These are phyloP conservation scores for Patellaria atrata DNA, from an alignment of 495 filamentous ascomycete genomes.

Conservation along the genomic window DNA sequence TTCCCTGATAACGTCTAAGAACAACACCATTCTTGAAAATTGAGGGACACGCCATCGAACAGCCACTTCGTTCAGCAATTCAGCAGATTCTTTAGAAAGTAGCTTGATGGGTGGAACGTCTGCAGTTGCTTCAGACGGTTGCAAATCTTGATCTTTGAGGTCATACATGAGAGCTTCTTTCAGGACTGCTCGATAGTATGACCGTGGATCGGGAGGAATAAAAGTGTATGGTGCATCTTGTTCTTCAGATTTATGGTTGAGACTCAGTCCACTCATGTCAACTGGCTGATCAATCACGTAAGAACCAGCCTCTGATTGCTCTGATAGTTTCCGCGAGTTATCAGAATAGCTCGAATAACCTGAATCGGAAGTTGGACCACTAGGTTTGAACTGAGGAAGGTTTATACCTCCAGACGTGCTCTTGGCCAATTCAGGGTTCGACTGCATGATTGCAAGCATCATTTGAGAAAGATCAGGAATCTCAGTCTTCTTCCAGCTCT, in stretches of 20 bases:
- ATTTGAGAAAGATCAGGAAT: slow-evolving; percentile 72
- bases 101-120: slow-evolving; percentile 44
- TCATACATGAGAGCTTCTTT: slow-evolving; percentile 59
- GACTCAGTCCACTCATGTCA: slow-evolving; percentile 56
- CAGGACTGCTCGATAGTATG: slow-evolving; percentile 65
- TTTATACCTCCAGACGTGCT: slow-evolving; percentile 36
- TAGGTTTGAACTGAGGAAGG: slow-evolving; percentile 38
- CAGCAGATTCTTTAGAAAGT: slow-evolving; percentile 67
- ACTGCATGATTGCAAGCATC: slow-evolving; percentile 77
- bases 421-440: slow-evolving; percentile 75
- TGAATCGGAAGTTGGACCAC: slow-evolving; percentile 33
- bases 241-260: slow-evolving; percentile 41
- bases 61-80: slow-evolving; percentile 72
- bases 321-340: slow-evolving; percentile 39
- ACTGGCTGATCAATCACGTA: slow-evolving; percentile 65
- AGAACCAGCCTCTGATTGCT: slow-evolving; percentile 28
- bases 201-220: slow-evolving; percentile 73
- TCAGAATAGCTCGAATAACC: slow-evolving; percentile 44
- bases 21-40: slow-evolving; percentile 63
- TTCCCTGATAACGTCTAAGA: slow-evolving; percentile 70
- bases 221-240: slow-evolving; percentile 58
- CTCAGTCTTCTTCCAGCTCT: slow-evolving; percentile 79
- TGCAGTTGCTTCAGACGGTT: slow-evolving; percentile 37
- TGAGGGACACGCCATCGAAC: slow-evolving; percentile 83
- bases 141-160: slow-evolving; percentile 40